Evolutionary conservation across 2,329 filamentous ascomycete species (phyloP).

Genomic region (Alternaria rosae): DNA sequence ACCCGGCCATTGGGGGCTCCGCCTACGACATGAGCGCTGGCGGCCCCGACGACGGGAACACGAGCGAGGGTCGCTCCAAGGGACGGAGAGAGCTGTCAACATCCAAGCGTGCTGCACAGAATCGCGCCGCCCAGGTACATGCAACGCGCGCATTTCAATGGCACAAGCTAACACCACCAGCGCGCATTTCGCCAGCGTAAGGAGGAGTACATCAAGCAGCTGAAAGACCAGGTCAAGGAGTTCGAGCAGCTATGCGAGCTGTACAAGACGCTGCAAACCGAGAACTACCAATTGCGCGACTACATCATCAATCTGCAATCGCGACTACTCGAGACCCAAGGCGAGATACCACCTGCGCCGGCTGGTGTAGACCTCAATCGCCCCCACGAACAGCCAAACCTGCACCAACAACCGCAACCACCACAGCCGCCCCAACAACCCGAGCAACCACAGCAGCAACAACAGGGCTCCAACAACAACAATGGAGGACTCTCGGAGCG

Average conservation of each 20-base stretch:
- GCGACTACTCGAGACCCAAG: conserved; percentile 80
- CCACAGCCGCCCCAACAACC: conserved; percentile 30
- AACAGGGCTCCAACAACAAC: conserved; percentile 34
- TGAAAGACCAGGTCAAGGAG: conserved; percentile 91
- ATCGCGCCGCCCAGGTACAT: conserved; percentile 89
- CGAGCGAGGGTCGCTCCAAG: conserved; percentile 58
- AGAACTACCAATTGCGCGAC: conserved; percentile 90
- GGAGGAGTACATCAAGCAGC: conserved; percentile 96
- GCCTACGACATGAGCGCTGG: conserved; percentile 58
- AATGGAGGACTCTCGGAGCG: conserved; percentile 47
- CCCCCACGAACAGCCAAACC: conserved; percentile 51
- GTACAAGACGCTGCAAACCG: conserved; percentile 81
- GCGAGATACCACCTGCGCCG: conserved; percentile 84
- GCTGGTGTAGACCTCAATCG: conserved; percentile 76
- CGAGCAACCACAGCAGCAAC: conserved; percentile 31
- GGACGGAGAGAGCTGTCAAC: conserved; percentile 91
- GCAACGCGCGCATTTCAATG: neutral
- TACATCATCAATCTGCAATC: conserved; percentile 93
- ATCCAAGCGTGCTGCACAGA: conserved; percentile 95
- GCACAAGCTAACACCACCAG: conserved; percentile 58
- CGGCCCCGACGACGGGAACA: conserved; percentile 56
- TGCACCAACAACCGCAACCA: conserved; percentile 28
- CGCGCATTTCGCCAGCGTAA: conserved; percentile 97
- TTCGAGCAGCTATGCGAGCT: conserved; percentile 76
- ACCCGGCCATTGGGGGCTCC: conserved; percentile 64